Evolutionary conservation across 352 stramenopile species (phyloP), one percentile per base, ranked within the genome.

Genomic region (Pelagophyceae sp.): DNA sequence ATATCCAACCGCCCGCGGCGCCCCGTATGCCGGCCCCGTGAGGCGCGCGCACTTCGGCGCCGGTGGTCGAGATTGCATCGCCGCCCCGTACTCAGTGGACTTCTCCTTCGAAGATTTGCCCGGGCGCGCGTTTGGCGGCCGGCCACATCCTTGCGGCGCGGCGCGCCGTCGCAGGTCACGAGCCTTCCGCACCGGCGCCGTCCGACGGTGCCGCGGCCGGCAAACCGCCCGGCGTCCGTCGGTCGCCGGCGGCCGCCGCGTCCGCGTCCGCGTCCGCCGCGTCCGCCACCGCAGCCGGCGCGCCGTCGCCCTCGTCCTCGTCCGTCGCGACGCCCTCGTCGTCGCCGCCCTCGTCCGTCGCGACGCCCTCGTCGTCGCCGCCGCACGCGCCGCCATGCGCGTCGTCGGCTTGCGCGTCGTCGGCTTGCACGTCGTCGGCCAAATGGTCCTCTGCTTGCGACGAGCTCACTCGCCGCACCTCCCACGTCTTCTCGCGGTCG

Each of bases 401-500:
- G n/a, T n/a, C 45, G 45, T 54, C 45, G 11, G 45, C 45, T 23
- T 54, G 11, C 45, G 45, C 45, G 45, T 54, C 23, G 45, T 54
- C 23, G 11, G 45, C 11, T 23, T 11, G 11, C 45, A 54, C 45
- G 45, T 54, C 45, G 11, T 11, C 45, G 45, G 45, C 45, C 45
- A 23, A 23, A 54, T 54, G 45, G 23, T 54, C 11, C 11, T 54
- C 45, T 23, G 23, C 45, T 11, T 11, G 11, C 45, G 45, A 11
- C 45, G 45, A 23, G 11, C 11, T 23, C 11, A 54, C 45, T 54
- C 45, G 45, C 45, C 45, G 45, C 11, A 54, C 45, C 61, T 74
- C 67, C 67, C 67, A 74, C 17, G 67, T 74, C 67, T 74, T 74
- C 67, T 74, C 67, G 33, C 67, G 67, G 67, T 74, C 67, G 67